Base-by-base conservation (phyloP, 2,329 filamentous ascomycete species). In the Ascochyta lentis region DNA sequence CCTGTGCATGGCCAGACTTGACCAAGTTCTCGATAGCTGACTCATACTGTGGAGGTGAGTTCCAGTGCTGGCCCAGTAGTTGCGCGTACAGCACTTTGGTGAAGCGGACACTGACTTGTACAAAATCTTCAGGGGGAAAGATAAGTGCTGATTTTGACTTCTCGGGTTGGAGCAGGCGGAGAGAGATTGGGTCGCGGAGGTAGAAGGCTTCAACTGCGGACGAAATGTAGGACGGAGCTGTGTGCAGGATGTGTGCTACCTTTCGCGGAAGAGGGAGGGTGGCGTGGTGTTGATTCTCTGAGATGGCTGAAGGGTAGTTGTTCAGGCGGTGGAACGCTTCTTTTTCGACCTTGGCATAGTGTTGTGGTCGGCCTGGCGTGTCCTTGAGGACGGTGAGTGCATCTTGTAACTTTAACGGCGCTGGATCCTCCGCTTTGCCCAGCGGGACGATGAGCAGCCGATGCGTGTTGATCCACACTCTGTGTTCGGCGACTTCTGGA, bases 141-240 rank as follows among this genome's bases (percentile, higher is more conserved):
- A 76, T 70, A 2, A 92, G 79, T 0, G 78, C 74, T 0, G 74
- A 77, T 41, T 66, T 64, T 0, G 84, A 74, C 31, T 83, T 80
- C 49, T 83, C 79, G 2, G 68, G 66, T 51, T 87, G 79, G 3
- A 96, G 79, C 1, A 87, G 85, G 51, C 88, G 89, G 39, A 97
- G 76, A 0, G 89, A 83, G 54, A 92, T 82, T 0, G 92, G 89
- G 68, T 98, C 93, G 58, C 95, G 87, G 13, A 96, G 83, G 73
- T 98, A 98, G 75, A 99, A 98, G 0, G 90, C 87, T 75, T 99
- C 96, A 3, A 94, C 85, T 1, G 92, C 92, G 0, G 92, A 87
- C 2, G 92, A 89, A 54, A 98, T 87, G 56, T 90, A 87, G 15
- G 87, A 84, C 0, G 93, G 91, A 22, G 88, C 86, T 39, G 84